phyloP scores from a whole-genome alignment of 306 rosid species.

The Ormosia emarginata region DNA sequence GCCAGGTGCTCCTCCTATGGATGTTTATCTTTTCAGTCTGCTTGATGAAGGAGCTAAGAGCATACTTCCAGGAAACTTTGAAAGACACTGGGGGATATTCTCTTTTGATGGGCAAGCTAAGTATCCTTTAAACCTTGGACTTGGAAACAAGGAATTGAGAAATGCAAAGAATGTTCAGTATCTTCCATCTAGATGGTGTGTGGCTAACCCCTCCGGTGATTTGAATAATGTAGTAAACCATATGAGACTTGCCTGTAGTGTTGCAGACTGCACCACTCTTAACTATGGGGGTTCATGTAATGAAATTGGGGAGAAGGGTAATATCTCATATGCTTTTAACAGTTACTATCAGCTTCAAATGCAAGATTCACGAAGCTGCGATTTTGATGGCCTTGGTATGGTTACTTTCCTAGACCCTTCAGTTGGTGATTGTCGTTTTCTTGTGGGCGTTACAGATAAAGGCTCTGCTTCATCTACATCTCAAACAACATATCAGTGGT shows the following conservation, averaged over 20 bases:
- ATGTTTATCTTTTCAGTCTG: conserved; percentile 72
- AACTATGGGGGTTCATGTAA: conserved; percentile 92
- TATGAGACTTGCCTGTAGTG: conserved; percentile 72
- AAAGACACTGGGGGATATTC: conserved; percentile 95
- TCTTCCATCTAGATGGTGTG: conserved; percentile 94
- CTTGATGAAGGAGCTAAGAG: conserved; percentile 93
- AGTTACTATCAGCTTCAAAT: conserved; percentile 88
- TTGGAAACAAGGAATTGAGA: conserved; percentile 57
- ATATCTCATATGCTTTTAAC: conserved; percentile 89
- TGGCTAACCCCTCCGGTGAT: conserved; percentile 70
- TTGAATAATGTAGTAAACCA: conserved; percentile 58
- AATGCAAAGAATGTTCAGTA: conserved; percentile 78
- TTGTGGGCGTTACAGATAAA: conserved; percentile 72
- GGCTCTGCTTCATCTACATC: conserved; percentile 40
- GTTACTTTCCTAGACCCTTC: conserved; percentile 87
- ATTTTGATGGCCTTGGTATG: conserved; percentile 86
- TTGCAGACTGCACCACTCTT: conserved; percentile 92
- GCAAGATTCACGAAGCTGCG: conserved; percentile 78
- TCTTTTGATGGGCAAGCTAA: conserved; percentile 94
- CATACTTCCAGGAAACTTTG: conserved; percentile 83
- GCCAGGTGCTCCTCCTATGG: conserved; percentile 70
- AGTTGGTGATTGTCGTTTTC: conserved; percentile 75
- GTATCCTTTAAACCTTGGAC: conserved; percentile 75
- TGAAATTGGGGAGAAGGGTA: conserved; percentile 81
- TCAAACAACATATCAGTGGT: conserved; percentile 22